Evolutionary conservation across 306 rosid species (phyloP), one percentile per base, ranked within the genome.

Genomic region (Glycine latifolia): DNA sequence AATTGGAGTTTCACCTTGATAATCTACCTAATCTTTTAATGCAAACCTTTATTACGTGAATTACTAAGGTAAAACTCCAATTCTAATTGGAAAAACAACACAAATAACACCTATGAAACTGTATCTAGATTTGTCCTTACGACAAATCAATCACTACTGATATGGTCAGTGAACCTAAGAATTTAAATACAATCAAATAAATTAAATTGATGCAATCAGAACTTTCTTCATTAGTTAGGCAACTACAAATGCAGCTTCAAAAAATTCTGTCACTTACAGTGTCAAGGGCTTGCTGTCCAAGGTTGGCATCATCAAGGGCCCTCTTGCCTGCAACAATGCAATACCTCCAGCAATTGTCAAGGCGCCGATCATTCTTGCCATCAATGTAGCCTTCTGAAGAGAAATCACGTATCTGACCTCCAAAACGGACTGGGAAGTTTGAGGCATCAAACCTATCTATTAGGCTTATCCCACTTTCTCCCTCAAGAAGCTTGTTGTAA

Each of bases 301-400:
- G 91, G 77, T 89, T 89, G 71, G 93, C 97, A 82, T 89, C 89
- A 41, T 90, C 89, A 66, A 92, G 94, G 56, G 97, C 97, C 44
- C 55, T 89, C 82, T 80, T 92, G 56, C 97, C 93, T 4, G 91
- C 89, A n/a, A 92, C 93, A 46, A 92, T 20, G 74, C 88, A 78
- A 66, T 87, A 90, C 52, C 92, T 83, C 91, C 89, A 86, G 84
- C 89, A 89, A 87, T 92, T 91, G 52, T 89, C 92, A 15, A 92
- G 91, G 39, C 87, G 87, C n/a, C 87, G 86, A 5, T 85, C 87
- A 14, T 79, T 87, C 85, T 88, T 80, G n/a, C 85, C 88, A 74
- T 90, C 93, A 53, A 90, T 90, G 48, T 89, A 90, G 47, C 91
- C 94, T 72, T 68, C 44, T 48, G 91, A 85, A 53, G 89, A 87